Evolutionary conservation across 1,284 basidiomycete genomes (phyloP).

Genomic region (Rhodotorula mucilaginosa): DNA sequence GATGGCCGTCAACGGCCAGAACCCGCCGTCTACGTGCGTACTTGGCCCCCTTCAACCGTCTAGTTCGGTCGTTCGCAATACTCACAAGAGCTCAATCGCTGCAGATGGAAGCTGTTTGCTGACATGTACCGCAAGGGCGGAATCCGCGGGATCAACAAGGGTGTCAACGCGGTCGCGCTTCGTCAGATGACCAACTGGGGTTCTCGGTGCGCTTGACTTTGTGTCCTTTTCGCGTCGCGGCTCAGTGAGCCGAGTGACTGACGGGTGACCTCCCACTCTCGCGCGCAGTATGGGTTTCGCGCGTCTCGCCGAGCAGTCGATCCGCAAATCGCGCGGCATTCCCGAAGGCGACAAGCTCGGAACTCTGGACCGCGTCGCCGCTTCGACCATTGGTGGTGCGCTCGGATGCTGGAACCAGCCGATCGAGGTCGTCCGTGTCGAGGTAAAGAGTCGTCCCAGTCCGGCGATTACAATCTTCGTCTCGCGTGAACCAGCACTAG

Average conservation of each 20-base stretch:
- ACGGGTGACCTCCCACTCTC: not conserved
- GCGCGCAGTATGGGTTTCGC: slow-evolving; percentile 85
- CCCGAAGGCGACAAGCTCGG: slow-evolving; percentile 69
- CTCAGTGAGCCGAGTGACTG: not conserved
- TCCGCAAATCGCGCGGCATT: slow-evolving; percentile 73
- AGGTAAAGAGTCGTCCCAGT: slow-evolving; percentile 55
- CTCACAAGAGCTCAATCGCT: too few species aligned
- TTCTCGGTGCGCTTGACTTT: slow-evolving; percentile 64
- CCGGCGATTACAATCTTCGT: not conserved
- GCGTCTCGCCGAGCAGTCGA: slow-evolving; percentile 78
- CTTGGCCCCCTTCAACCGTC: not conserved
- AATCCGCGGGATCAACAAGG: slow-evolving; percentile 96
- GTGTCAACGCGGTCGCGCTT: slow-evolving; percentile 91
- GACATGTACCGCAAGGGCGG: slow-evolving; percentile 94
- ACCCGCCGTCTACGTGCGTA: slow-evolving; percentile 77
- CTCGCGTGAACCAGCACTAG: not conserved
- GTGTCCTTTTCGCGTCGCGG: not conserved
- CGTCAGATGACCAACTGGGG: slow-evolving; percentile 92
- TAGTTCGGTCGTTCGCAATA: too few species aligned
- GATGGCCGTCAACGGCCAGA: slow-evolving; percentile 80
- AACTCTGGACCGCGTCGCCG: slow-evolving; percentile 79
- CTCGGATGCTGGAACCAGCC: slow-evolving; percentile 97
- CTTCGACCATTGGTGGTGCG: slow-evolving; percentile 91
- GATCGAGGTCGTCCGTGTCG: slow-evolving; percentile 92
- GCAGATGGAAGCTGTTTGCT: slow-evolving; percentile 73